Base-by-base conservation (phyloP, 1,284 basidiomycete species). In the Irpex sp. region DNA sequence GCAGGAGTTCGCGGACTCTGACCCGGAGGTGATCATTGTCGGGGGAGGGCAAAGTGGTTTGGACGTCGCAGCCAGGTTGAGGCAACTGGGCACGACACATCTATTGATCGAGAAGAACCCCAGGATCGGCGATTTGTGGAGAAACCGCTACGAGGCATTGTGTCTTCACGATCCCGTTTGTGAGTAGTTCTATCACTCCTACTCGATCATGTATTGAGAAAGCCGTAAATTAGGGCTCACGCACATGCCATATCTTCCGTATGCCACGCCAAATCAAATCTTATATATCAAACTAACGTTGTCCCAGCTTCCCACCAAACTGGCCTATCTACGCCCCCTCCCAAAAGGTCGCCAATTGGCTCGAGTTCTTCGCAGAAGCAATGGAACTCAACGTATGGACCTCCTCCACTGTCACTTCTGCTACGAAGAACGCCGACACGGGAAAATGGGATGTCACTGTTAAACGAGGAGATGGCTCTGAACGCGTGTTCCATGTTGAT, bases 361-460 rank as follows among this genome's bases (percentile, higher is more conserved):
- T 90, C 5, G 87, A 90, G 71, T 76, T 75, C 33, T 92, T 89
- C 71, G 88, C 86, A 2, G 79, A 86, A 49, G 72, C 81, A 0
- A 76, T 90, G 68, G 88, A 90, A 67, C 71, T 90, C 49, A 84
- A 87, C 72, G 78, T 87, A 26, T 90, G 89, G 88, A 84, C 83
- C 1, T 82, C 83, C 5, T 78, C 84, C 0, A 80, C 72, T 2
- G 76, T 87, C 7, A 77, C 70, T 1, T 71, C 72, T n/a, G 79
- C 81, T 2, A 67, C 71, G 4, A 83, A 81, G 66, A 79, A 85
- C 66, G 72, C 75, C 17, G 68, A 72, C n/a, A 80, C 77, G 37
- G 72, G 78, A n/a, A 79, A 78, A 63, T 90, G 87, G 88, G 69
- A 78, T 43, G 81, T 89, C 13, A 79, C 74, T 3, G 77, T 89